Evolutionary conservation across 352 stramenopile species (phyloP), one percentile per base, ranked within the genome.

Genomic region (Phytopythium kandeliae): DNA sequence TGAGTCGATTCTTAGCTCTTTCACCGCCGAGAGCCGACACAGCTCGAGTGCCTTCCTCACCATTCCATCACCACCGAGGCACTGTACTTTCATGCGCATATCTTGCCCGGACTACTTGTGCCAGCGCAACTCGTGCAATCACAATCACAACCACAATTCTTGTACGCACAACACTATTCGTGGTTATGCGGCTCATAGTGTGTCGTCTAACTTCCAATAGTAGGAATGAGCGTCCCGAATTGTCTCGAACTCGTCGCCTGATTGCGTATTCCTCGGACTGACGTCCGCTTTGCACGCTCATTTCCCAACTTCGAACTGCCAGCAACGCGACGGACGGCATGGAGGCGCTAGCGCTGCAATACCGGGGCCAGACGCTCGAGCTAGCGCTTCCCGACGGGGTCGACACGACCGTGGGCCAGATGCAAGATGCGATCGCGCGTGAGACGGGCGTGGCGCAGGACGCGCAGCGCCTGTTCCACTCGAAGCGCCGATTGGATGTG

Each of bases 401-500:
- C 1, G 15, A 51, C 10, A 67, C 69, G 10, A 75, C 69, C 21
- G 54, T 75, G 12, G 62, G 25, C 16, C 48, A 81, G 34, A 38
- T 84, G 15, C 78, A 85, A 45, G 37, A 53, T 3, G 22, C 71
- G 21, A 54, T 89, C 12, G 58, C 64, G 37, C 21, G 34, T 9
- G 37, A 61, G 24, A 48, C 76, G 24, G 24, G 30, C 24, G 60
- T 86, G 0, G 38, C 64, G 4, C 36, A 12, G 13, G 78, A 87
- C 5, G 63, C 63, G 4, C 78, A 87, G 60, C 67, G 78, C 34
- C 59, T 84, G 28, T 85, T 89, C 57, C 64, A 83, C 54, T 64
- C 71, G 41, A 76, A 71, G 41, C 70, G 65, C 12, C 69, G 74
- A 30, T 40, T 89, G 15, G 63, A 85, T 44, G 64, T 57, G 42